Evolutionary conservation across 1,284 basidiomycete species (phyloP).

Genomic region (Ceratorhiza oryzae-sativae): DNA sequence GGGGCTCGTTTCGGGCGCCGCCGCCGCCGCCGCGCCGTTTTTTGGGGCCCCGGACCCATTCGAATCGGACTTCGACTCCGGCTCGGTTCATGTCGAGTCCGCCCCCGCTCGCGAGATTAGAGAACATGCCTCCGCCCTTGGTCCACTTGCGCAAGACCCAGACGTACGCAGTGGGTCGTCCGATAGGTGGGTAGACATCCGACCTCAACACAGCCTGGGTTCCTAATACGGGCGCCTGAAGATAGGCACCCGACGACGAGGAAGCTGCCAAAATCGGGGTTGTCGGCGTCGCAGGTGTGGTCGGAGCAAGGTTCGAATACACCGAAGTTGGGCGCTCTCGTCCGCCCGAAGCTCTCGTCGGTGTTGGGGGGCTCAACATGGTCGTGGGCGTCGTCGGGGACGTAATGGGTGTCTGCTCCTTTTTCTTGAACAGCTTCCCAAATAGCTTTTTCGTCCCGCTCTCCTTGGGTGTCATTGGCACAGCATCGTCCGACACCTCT

Average conservation of each 20-base stretch:
- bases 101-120: slow-evolving; percentile 43
- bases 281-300: slow-evolving; percentile 19
- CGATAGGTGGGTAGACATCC: slow-evolving; percentile 51
- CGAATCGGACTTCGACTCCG: slow-evolving; percentile 70
- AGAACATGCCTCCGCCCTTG: slow-evolving; percentile 53
- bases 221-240: slow-evolving; percentile 68
- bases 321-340: slow-evolving; percentile 15
- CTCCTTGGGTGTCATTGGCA: slow-evolving; percentile 43
- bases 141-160: slow-evolving; percentile 86
- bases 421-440: slow-evolving; percentile 75
- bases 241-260: slow-evolving; percentile 44
- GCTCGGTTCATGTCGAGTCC: slow-evolving; percentile 45
- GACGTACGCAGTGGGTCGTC: slow-evolving; percentile 68
- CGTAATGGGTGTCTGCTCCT: slow-evolving; percentile 48
- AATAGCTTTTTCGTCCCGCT: slow-evolving; percentile 67
- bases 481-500: slow-evolving; percentile 42
- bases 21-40: slow-evolving; percentile 42
- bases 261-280: slow-evolving; percentile 38
- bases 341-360: slow-evolving; percentile 22
- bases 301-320: neutral
- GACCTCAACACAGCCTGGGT: slow-evolving; percentile 62
- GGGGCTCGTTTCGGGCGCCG: too few relatives aligned
- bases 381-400: neutral
- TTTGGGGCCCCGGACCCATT: slow-evolving; percentile 68
- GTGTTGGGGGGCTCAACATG: slow-evolving; percentile 31